Conservation (phyloP, 352 stramenopile genomes). For the Thalassiosira hispida region DNA sequence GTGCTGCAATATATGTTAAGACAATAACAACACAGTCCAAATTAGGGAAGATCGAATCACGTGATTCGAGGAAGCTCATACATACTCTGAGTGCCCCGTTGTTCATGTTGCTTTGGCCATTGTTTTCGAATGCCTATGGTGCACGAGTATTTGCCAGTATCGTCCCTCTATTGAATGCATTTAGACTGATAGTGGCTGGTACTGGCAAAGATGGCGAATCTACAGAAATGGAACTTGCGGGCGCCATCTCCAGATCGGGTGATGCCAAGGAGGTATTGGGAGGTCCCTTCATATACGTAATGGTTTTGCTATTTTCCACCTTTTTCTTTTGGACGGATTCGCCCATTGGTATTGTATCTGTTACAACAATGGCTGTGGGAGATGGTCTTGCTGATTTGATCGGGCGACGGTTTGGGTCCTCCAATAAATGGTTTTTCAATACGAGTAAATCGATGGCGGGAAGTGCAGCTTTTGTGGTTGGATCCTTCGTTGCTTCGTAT, state of each 20-base stretch:
- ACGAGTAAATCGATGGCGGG: slow-evolving; percentile 80
- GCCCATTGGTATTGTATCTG: slow-evolving; percentile 71
- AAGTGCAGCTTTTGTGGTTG: slow-evolving; percentile 74
- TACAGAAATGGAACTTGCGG: slow-evolving; percentile 68
- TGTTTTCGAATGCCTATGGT: slow-evolving; percentile 79
- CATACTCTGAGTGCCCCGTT: slow-evolving; percentile 85
- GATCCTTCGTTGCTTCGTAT: slow-evolving; percentile 59
- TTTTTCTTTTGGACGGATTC: slow-evolving; percentile 78
- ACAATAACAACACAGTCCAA: slow-evolving; percentile 47
- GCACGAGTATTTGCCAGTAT: slow-evolving; percentile 79
- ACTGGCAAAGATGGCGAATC: slow-evolving; percentile 17
- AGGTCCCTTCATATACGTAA: slow-evolving; percentile 86
- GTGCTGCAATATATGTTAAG: slow-evolving; percentile 66
- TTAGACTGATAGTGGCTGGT: slow-evolving; percentile 62
- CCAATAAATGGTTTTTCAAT: slow-evolving; percentile 77
- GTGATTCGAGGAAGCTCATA: slow-evolving; percentile 86
- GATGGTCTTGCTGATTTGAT: slow-evolving; percentile 87
- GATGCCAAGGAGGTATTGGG: slow-evolving; percentile 80
- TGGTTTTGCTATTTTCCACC: slow-evolving; percentile 80
- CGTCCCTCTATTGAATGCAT: slow-evolving; percentile 67
- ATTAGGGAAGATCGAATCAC: slow-evolving; percentile 50
- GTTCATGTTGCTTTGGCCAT: slow-evolving; percentile 85
- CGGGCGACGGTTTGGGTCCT: slow-evolving; percentile 70
- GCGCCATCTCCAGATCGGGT: slow-evolving; percentile 78
- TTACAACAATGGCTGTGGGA: slow-evolving; percentile 82